Conservation (phyloP, 208 protist genomes). For the Herpetomonas samuelpessoai region DNA sequence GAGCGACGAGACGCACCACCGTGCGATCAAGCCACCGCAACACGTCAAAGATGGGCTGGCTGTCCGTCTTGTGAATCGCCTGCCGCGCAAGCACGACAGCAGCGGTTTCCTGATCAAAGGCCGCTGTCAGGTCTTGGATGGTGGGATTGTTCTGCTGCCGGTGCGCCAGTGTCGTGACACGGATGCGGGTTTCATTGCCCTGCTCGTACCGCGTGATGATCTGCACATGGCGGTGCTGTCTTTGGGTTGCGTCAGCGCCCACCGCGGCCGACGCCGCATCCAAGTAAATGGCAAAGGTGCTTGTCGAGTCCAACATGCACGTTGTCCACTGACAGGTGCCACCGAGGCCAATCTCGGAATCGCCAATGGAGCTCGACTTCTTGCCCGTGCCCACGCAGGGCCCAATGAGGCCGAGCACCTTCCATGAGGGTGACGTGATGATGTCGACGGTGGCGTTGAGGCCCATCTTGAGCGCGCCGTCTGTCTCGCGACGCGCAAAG, state of each 20-base stretch:
- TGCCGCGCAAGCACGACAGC: slow-evolving; percentile 97
- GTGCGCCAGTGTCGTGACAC: slow-evolving; percentile 87
- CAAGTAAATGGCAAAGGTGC: slow-evolving; percentile 97
- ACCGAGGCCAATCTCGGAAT: slow-evolving; percentile 95
- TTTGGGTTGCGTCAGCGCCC: slow-evolving; percentile 19
- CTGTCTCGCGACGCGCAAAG: slow-evolving; percentile 65
- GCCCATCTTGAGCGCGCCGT: slow-evolving; percentile 89
- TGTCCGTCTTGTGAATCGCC: slow-evolving; percentile 96
- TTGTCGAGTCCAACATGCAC: slow-evolving; percentile 91
- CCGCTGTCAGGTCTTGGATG: slow-evolving; percentile 57
- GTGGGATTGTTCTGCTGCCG: slow-evolving; percentile 43
- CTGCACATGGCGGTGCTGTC: slow-evolving; percentile 82
- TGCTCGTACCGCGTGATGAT: slow-evolving; percentile 97
- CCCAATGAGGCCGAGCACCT: slow-evolving; percentile 94
- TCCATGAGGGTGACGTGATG: slow-evolving; percentile 94
- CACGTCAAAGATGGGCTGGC: slow-evolving; percentile 96
- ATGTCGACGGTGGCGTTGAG: slow-evolving; percentile 97
- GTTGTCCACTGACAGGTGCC: slow-evolving; percentile 97
- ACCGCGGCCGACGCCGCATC: slow-evolving; percentile 85
- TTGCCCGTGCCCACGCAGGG: slow-evolving; percentile 91
- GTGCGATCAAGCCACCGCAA: slow-evolving; percentile 98
- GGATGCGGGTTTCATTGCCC: slow-evolving; percentile 65
- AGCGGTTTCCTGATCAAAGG: slow-evolving; percentile 98
- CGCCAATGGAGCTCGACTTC: slow-evolving; percentile 83
- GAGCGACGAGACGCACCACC: slow-evolving; percentile 96